A percentile compares a stretch with the other conserved stretches of the same genome.
Conservation (phyloP, 345 rosid species). For the Syzygium aqueum region DNA sequence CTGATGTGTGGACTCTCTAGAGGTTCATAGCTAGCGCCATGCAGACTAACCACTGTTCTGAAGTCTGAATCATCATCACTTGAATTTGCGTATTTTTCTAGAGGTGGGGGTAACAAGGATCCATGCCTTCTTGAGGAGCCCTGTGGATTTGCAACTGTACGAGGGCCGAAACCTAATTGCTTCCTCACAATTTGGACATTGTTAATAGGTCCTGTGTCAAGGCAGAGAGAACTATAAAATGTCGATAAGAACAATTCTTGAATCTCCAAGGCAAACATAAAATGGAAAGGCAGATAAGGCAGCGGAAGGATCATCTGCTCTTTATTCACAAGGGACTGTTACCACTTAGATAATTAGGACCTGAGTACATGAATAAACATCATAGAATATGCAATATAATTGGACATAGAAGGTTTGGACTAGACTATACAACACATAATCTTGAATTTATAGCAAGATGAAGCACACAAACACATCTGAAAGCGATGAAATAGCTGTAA, state of each 20-base stretch:
- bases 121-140: conserved; percentile 45
- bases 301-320: not conserved
- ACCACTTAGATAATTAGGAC: not conserved
- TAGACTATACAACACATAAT: not conserved
- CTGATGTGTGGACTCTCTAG: conserved; percentile 20
- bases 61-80: conserved; percentile 26
- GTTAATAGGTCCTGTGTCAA: conserved; percentile 54
- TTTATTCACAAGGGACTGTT: not conserved
- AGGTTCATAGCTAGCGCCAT: conserved; percentile 10
- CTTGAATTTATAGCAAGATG: not conserved
- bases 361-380: not conserved
- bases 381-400: not conserved
- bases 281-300: not conserved
- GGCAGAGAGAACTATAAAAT: not conserved
- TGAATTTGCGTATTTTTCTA: conserved; percentile 40
- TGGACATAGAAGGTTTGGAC: not conserved
- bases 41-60: conserved; percentile 31
- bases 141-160: conserved; percentile 9
- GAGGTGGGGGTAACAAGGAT: conserved; percentile 43
- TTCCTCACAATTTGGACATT: conserved; percentile 49
- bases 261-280: not conserved
- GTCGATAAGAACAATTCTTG: not conserved
- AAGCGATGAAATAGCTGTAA: not conserved
- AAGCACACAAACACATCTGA: not conserved
- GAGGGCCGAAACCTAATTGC: conserved; percentile 10